Evolutionary conservation across 2,329 filamentous ascomycete genomes (phyloP).

Genomic region (Sporothrix inflata): DNA sequence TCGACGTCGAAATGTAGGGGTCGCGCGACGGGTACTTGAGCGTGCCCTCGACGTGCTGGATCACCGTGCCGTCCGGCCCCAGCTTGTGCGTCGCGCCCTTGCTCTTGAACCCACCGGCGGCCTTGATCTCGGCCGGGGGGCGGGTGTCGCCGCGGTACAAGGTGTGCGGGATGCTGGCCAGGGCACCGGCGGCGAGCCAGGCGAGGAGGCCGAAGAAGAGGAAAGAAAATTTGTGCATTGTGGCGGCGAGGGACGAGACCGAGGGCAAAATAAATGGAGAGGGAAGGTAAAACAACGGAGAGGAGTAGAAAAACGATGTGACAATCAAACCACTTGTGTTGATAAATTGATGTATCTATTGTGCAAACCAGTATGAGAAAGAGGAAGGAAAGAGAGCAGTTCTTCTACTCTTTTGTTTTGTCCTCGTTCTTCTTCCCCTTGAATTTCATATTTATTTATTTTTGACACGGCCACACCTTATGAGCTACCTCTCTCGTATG

Average conservation of each 20-base stretch:
- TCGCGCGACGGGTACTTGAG: not conserved
- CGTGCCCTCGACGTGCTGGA: conserved; percentile 7
- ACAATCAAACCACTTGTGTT: too few relatives aligned
- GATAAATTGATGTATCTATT: too few relatives aligned
- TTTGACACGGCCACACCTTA: not conserved
- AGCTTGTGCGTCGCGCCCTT: not conserved
- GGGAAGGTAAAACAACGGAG: too few relatives aligned
- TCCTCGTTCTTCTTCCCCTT: too few relatives aligned
- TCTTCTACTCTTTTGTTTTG: too few relatives aligned
- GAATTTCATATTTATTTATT: too few relatives aligned
- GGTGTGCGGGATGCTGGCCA: not conserved
- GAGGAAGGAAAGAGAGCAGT: too few relatives aligned
- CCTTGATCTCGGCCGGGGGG: not conserved
- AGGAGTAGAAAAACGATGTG: too few relatives aligned
- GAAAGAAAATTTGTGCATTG: not conserved
- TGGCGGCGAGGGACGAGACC: not conserved
- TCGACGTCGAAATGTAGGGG: not conserved
- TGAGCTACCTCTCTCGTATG: not conserved
- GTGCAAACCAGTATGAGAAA: too few relatives aligned
- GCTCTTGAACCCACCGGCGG: not conserved
- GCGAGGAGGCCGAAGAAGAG: not conserved
- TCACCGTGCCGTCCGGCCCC: not conserved
- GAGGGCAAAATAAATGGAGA: too few relatives aligned
- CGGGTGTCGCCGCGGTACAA: not conserved
- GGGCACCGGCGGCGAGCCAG: not conserved